These are phyloP conservation scores for Trichoderma citrinoviride DNA, from an alignment of 2,329 filamentous ascomycete species.

Conservation along the genomic window DNA sequence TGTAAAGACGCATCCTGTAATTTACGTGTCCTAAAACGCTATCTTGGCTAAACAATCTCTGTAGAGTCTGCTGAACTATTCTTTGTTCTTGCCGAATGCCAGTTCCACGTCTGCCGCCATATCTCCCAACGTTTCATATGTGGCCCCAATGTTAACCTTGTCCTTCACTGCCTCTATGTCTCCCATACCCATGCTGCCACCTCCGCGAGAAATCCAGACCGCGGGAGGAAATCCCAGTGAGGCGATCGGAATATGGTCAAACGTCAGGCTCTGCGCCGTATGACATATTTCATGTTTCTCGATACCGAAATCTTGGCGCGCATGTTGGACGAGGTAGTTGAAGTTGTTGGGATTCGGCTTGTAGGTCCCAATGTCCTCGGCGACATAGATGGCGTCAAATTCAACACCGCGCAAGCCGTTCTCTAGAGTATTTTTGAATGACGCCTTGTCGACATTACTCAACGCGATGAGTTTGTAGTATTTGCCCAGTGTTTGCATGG, in stretches of 20 bases:
- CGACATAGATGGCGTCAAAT: constrained; percentile 65
- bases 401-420: constrained; percentile 45
- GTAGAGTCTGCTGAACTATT: background rate
- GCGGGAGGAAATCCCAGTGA: constrained; percentile 56
- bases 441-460: constrained; percentile 53
- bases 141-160: constrained; percentile 53
- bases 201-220: constrained; percentile 58
- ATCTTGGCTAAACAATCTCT: too few species aligned
- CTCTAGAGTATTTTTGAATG: constrained; percentile 27
- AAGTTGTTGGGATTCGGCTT: constrained; percentile 66
- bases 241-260: constrained; percentile 65
- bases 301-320: constrained; percentile 51
- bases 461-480: constrained; percentile 58
- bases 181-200: constrained; percentile 34
- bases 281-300: constrained; percentile 55
- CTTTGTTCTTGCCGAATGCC: background rate
- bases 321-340: constrained; percentile 54
- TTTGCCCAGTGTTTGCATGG: constrained; percentile 46
- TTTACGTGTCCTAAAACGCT: too few species aligned
- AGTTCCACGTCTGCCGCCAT: constrained; percentile 48
- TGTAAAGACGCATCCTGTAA: background rate
- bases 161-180: constrained; percentile 44
- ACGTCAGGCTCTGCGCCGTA: constrained; percentile 63
- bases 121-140: constrained; percentile 49
- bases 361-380: constrained; percentile 67